phyloP scores from a whole-genome alignment of 495 filamentous ascomycete species.

The Cercophora scortea region DNA sequence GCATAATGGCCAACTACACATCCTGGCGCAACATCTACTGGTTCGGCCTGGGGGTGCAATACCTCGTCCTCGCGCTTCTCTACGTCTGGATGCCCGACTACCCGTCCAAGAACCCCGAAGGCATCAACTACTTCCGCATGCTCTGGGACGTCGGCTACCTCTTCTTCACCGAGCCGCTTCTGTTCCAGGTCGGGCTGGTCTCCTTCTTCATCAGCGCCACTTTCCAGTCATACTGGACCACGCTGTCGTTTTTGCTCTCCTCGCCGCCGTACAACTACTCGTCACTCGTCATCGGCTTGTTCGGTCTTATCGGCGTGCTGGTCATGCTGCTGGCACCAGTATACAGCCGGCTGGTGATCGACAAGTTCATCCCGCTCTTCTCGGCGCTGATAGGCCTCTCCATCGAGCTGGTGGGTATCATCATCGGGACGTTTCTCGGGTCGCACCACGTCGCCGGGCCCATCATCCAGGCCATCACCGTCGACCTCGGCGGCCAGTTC shows the following conservation, averaged over 20 bases:
- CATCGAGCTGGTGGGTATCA: conserved; percentile 52
- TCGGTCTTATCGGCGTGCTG: conserved; percentile 67
- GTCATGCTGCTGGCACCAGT: conserved; percentile 59
- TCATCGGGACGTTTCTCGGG: conserved; percentile 64
- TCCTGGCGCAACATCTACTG: conserved; percentile 76
- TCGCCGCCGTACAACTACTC: conserved; percentile 59
- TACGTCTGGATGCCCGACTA: conserved; percentile 78
- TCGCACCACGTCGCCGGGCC: conserved; percentile 61
- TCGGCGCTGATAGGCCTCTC: conserved; percentile 55
- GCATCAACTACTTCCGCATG: conserved; percentile 58
- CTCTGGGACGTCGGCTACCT: conserved; percentile 56
- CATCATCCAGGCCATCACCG: conserved; percentile 62
- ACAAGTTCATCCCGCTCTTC: conserved; percentile 57
- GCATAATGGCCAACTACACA: conserved; percentile 62
- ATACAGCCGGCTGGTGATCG: conserved; percentile 63
- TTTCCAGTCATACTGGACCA: conserved; percentile 63
- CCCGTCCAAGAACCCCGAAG: conserved; percentile 59
- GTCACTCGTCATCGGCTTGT: conserved; percentile 64
- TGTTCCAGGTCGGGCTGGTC: conserved; percentile 49
- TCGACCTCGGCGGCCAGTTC: conserved; percentile 69
- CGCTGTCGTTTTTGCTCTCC: conserved; percentile 70
- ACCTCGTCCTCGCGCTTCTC: conserved; percentile 54
- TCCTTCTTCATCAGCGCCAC: conserved; percentile 33
- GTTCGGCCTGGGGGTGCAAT: conserved; percentile 68
- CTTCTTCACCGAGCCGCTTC: conserved; percentile 53